Percentiles rank a stretch among this genome's conserved stretches.
These are phyloP conservation scores for Bipolaris bicolor DNA, from an alignment of 2,329 filamentous ascomycete species.

Conservation along the genomic window DNA sequence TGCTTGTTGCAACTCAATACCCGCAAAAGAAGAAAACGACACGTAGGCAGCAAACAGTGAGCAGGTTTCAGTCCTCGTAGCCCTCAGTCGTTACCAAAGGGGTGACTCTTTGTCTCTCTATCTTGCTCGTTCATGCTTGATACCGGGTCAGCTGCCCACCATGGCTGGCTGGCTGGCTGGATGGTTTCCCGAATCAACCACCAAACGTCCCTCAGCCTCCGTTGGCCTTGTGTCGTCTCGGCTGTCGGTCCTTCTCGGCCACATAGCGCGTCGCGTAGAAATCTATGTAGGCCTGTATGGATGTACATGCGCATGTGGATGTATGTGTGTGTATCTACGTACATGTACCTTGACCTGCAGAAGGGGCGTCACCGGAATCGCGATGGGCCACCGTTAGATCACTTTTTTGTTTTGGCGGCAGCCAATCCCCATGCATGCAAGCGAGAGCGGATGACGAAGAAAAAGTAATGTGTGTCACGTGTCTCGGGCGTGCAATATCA, in stretches of 20 bases:
- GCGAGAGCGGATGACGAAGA: constrained; percentile 21
- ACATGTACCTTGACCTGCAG: constrained; percentile 13
- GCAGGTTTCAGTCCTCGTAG: constrained; percentile 28
- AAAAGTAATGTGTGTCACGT: constrained; percentile 21
- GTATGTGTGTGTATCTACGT: too few relatives aligned
- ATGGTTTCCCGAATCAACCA: constrained; percentile 24
- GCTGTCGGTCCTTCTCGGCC: constrained; percentile 15
- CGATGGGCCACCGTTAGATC: constrained; percentile 23
- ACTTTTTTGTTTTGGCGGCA: constrained; percentile 29
- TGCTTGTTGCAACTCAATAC: constrained; percentile 18
- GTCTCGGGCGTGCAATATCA: constrained; percentile 19
- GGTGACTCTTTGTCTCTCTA: constrained; percentile 12
- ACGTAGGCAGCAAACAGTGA: constrained; percentile 18
- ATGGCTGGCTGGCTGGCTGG: constrained; percentile 27
- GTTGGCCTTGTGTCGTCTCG: constrained; percentile 21
- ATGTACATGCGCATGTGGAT: neutral
- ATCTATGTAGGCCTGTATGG: neutral
- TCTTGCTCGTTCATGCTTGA: constrained; percentile 3
- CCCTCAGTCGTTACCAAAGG: neutral
- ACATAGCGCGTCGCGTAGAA: constrained; percentile 11
- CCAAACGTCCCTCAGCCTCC: constrained; percentile 19
- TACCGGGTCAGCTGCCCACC: constrained; percentile 24
- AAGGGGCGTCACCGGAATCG: constrained; percentile 32
- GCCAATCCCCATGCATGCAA: constrained; percentile 31
- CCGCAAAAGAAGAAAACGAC: constrained; percentile 12